Conservation (phyloP, 768 basidiomycete genomes). For the Erythrobasidium yunnanense region DNA sequence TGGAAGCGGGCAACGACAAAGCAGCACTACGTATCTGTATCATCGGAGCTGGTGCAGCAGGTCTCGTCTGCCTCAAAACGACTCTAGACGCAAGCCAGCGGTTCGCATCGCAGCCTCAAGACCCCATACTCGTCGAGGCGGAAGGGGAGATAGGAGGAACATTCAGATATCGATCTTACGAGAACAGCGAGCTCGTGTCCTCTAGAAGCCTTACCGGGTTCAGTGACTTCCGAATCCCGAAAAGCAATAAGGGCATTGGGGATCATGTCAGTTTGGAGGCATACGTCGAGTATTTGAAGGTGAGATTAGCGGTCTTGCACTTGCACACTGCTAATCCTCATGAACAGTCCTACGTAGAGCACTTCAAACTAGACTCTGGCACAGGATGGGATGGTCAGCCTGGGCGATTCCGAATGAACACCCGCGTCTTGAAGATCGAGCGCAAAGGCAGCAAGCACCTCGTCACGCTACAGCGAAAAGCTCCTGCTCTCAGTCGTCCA, state of each 20-base stretch:
- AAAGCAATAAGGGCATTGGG: slow-evolving; percentile 40
- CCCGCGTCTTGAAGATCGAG: slow-evolving; percentile 45
- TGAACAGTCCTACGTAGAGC: slow-evolving; percentile 33
- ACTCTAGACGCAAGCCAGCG: slow-evolving; percentile 45
- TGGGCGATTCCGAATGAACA: slow-evolving; percentile 43
- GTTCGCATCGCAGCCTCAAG: slow-evolving; percentile 40
- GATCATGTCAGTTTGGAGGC: slow-evolving; percentile 49
- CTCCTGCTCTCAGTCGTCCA: slow-evolving; percentile 2
- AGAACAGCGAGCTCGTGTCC: slow-evolving; percentile 51
- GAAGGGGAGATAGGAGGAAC: slow-evolving; percentile 51
- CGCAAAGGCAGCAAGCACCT: slow-evolving; percentile 42
- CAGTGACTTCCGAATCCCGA: slow-evolving; percentile 52
- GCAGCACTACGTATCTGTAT: too few species aligned
- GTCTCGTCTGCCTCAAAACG: slow-evolving; percentile 49
- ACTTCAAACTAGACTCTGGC: slow-evolving; percentile 32
- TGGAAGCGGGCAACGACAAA: too few species aligned
- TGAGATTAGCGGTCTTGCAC: neutral
- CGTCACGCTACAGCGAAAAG: slow-evolving; percentile 42
- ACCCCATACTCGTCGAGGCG: slow-evolving; percentile 44
- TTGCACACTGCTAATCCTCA: neutral
- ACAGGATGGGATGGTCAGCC: slow-evolving; percentile 24
- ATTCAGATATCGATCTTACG: slow-evolving; percentile 41
- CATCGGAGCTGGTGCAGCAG: slow-evolving; percentile 49
- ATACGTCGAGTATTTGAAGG: slow-evolving; percentile 49
- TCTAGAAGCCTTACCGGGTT: slow-evolving; percentile 55